These are phyloP conservation scores for Trametes sp. DNA, from an alignment of 1,284 basidiomycete genomes.

Conservation along the genomic window DNA sequence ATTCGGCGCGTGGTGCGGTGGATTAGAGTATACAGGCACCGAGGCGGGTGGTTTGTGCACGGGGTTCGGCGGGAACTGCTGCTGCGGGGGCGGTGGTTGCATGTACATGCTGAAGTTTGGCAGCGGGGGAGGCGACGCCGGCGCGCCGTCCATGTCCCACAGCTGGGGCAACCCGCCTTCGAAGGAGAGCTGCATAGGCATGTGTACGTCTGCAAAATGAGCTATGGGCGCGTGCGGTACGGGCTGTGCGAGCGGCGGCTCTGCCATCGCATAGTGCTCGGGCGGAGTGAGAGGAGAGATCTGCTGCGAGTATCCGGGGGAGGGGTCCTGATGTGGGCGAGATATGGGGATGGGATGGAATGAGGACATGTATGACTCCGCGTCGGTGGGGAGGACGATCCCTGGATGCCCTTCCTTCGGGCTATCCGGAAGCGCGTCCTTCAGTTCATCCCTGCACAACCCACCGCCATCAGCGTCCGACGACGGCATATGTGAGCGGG, in stretches of 20 bases:
- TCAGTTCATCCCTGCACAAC: conserved; percentile 33
- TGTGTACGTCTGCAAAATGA: conserved; percentile 5
- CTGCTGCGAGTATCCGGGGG: conserved; percentile 10
- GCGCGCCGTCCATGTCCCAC: conserved; percentile 32
- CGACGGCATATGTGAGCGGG: too few relatives aligned
- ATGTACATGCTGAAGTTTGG: conserved; percentile 27
- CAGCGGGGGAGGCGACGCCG: conserved; percentile 29
- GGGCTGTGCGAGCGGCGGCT: conserved; percentile 5
- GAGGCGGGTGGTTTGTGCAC: conserved; percentile 14
- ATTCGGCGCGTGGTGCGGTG: neutral
- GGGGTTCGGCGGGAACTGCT: conserved; percentile 13
- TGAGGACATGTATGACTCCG: conserved; percentile 9
- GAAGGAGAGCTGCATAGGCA: conserved; percentile 20
- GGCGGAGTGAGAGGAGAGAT: conserved; percentile 19
- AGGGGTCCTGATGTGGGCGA: neutral
- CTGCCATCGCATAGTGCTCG: conserved; percentile 13
- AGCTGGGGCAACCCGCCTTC: conserved; percentile 27
- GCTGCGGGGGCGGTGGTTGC: conserved; percentile 17
- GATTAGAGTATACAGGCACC: conserved; percentile 8
- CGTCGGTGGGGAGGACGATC: conserved; percentile 2
- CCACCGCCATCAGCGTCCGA: neutral
- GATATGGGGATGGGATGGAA: conserved; percentile 7
- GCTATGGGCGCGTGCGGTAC: conserved; percentile 7
- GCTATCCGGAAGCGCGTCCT: conserved; percentile 32
- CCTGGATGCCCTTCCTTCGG: conserved; percentile 19